phyloP scores from a whole-genome alignment of 75 land plant species.

The Selaginella tamariscina region DNA sequence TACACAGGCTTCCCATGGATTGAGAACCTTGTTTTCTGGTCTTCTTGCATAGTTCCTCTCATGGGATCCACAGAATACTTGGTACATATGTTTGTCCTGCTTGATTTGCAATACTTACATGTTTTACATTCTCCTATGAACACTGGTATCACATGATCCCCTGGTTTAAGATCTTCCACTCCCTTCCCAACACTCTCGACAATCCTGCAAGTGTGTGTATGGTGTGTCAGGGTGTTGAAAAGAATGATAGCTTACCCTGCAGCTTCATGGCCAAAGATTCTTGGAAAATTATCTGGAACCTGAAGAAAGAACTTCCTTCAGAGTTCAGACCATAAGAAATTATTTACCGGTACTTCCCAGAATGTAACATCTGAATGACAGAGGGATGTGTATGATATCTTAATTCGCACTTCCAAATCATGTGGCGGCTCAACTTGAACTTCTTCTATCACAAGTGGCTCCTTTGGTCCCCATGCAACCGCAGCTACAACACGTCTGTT shows the following conservation, averaged over 20 bases:
- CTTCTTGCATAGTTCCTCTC: constrained; percentile 65
- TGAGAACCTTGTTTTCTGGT: constrained; percentile 57
- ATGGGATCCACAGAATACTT: constrained; percentile 45
- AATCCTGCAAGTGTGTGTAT: constrained; percentile 52
- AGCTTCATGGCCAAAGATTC: constrained; percentile 65
- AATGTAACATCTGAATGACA: constrained; percentile 82
- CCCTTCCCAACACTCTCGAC: constrained; percentile 86
- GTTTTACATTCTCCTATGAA: constrained; percentile 76
- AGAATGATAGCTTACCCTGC: constrained; percentile 34
- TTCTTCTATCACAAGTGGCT: constrained; percentile 71
- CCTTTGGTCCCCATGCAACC: constrained; percentile 67
- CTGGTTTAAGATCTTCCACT: constrained; percentile 57
- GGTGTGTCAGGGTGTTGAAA: no score
- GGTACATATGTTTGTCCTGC: constrained; percentile 74
- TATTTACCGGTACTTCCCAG: constrained; percentile 63
- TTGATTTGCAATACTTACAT: constrained; percentile 56
- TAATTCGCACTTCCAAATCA: constrained; percentile 71
- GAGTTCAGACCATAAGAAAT: neutral
- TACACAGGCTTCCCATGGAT: constrained; percentile 68
- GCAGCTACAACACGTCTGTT: constrained; percentile 68
- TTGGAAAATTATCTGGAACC: constrained; percentile 32
- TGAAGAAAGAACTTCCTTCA: neutral
- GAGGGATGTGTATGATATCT: constrained; percentile 61
- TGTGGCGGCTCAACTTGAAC: constrained; percentile 83
- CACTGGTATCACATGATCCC: constrained; percentile 84